Evolutionary conservation across 73 alveolate genomes (phyloP), one percentile per base, ranked within the genome.

Genomic region (Paramecium biaurelia): DNA sequence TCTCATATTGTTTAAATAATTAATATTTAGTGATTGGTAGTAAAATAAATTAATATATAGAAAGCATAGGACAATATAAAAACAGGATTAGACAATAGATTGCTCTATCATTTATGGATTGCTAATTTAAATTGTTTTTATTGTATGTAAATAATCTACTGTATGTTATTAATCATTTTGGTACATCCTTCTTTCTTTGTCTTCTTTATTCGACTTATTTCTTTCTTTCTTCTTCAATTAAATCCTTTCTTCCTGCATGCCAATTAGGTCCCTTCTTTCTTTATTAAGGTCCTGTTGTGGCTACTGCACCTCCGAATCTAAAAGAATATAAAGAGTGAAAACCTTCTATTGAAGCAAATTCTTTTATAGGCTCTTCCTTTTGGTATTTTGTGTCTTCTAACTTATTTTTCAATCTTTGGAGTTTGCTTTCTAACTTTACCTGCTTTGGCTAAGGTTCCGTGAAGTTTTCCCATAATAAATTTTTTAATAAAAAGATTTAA

Each of bases 311-410:
- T 42, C 90, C 90, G 10, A 30, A 41, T 47, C 74, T 79, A 79
- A 38, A 32, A 38, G 28, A 1, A 30, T 79, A 47, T 20, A 20
- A 53, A 53, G 68, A 53, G 30, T 14, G 8, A 63, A 63, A 34
- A 95, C 97, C 99, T 96, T 93, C 95, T 97, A 93, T 92, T 94
- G 97, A 94, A 96, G 86, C 95, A 98, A 84, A 93, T 93, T 97
- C 99, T 97, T 96, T 97, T 97, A 95, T 96, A 96, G 70, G 99
- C 99, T 96, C 99, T 96, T 49, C 99, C 99, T 49, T 97, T 95
- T 42, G 95, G 95, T 67, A 92, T 85, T 93, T 97, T 97, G 92
- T 96, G 95, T 58, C 96, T 95, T 93, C 98, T 95, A 89, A 95
- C 99, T 85, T 95, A 72, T 95, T 96, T 95, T 58, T 95, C 99